Evolutionary conservation across 2,329 filamentous ascomycete genomes (phyloP).

Genomic region (Dactylella cylindrospora): DNA sequence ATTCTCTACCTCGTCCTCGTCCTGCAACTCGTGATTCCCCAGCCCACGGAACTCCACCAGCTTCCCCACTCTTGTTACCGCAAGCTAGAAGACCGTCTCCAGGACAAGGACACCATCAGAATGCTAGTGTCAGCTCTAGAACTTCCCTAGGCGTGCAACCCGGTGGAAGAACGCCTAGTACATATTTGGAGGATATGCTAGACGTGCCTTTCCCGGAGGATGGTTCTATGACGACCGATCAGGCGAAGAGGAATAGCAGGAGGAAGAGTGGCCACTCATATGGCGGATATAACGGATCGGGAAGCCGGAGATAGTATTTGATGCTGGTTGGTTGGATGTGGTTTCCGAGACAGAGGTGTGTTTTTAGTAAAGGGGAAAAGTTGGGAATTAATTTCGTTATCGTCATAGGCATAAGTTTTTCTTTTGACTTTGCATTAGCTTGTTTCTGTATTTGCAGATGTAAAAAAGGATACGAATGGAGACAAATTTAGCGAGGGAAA

Average conservation of each 20-base stretch:
- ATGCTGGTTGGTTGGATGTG: too few relatives aligned
- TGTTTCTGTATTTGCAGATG: too few relatives aligned
- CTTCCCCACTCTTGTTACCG: slow-evolving; percentile 47
- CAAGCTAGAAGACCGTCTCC: slow-evolving; percentile 44
- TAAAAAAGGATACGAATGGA: too few relatives aligned
- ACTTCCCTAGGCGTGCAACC: slow-evolving; percentile 68
- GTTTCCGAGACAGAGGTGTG: too few relatives aligned
- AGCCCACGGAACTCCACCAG: slow-evolving; percentile 45
- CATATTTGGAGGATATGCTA: slow-evolving; percentile 85
- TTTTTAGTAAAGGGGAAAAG: too few relatives aligned
- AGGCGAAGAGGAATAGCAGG: slow-evolving; percentile 19
- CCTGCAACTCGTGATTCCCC: slow-evolving; percentile 45
- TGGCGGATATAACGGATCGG: slow-evolving; percentile 4
- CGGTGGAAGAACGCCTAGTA: slow-evolving; percentile 76
- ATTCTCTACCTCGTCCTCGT: slow-evolving; percentile 45
- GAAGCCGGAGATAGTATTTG: slow-evolving; percentile 22
- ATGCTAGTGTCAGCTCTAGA: slow-evolving; percentile 42
- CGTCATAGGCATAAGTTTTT: too few relatives aligned
- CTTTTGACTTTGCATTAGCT: too few relatives aligned
- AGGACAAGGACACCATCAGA: slow-evolving; percentile 43
- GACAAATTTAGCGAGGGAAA: too few relatives aligned
- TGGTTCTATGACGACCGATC: slow-evolving; percentile 53
- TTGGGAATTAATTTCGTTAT: too few relatives aligned
- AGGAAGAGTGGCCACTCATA: slow-evolving; percentile 34
- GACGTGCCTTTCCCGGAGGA: slow-evolving; percentile 54